Evolutionary conservation across 2,329 filamentous ascomycete genomes (phyloP), one percentile per base, ranked within the genome.

Genomic region (Cercospora janseana): DNA sequence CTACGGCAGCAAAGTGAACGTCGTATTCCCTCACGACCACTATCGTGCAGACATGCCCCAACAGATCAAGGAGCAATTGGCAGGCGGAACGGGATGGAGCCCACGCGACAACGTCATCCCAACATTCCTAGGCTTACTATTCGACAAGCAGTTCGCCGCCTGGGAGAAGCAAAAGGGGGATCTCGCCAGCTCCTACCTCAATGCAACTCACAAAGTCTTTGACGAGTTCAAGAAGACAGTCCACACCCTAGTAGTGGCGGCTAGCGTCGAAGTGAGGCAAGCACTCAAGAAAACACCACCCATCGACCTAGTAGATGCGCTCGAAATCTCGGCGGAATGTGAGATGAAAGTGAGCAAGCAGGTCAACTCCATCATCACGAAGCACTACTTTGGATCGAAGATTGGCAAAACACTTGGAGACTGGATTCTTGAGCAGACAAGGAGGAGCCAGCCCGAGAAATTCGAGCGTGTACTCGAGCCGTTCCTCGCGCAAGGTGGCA

Each of bases 41-140:
- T 32, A 44, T 18, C 23, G 7, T 4, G 16, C 12, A 0, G 12
- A 21, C 1, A 10, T 21, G 13, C 6, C 18, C 3, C 3, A 5
- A 6, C 6, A 15, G 10, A 23, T 13, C 1, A 5, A 13, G 27
- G 2, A 13, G 16, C 8, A 21, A 6, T 16, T 21, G 4, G 27
- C 27, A 9, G 18, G 41, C 12, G 20, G 20, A 8, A 38, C 20
- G 4, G 20, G 20, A 12, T 3, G 12, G 3, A 13, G 10, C 12
- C n/a, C 41, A 3, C 41, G 41, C 26, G 41, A 21, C n/a, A 26
- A 16, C 16, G 23, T 44, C 27, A 44, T 44, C 6, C 41, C 23
- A 44, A 27, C 27, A 5, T 44, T 20, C 27, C 1, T 44, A n/a
- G 41, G 26, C 6, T 16, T 16, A 3, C n/a, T 44, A 12, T 29